Evolutionary conservation across 2,329 filamentous ascomycete genomes (phyloP).

Genomic region (Aspergillus udagawae): DNA sequence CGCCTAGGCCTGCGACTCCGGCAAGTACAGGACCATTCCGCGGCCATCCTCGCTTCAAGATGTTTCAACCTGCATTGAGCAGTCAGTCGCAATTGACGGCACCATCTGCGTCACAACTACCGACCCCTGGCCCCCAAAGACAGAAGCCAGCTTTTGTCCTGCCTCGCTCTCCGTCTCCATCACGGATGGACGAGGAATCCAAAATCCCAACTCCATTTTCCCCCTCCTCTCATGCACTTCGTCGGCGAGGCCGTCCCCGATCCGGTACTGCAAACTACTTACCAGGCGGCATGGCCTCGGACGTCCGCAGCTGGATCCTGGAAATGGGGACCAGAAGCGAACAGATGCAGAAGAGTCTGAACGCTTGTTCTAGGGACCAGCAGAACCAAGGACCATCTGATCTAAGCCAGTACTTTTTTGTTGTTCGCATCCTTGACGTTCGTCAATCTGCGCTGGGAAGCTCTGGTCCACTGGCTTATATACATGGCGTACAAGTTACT

Average conservation of each 20-base stretch:
- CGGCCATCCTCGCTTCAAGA: conserved; percentile 25
- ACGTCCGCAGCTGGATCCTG: conserved; percentile 40
- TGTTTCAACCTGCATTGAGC: conserved; percentile 21
- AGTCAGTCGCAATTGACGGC: conserved; percentile 10
- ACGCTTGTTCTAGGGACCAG: not conserved
- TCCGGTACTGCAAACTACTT: conserved; percentile 24
- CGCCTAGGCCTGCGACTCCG: conserved; percentile 11
- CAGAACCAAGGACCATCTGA: not conserved
- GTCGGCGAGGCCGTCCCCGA: conserved; percentile 26
- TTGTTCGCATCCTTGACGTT: conserved; percentile 14
- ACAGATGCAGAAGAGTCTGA: conserved; percentile 4
- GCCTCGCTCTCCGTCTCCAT: conserved; percentile 34
- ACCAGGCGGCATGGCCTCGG: conserved; percentile 38
- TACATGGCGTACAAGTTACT: conserved; percentile 9
- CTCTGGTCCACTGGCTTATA: conserved; percentile 25
- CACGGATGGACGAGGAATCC: conserved; percentile 13
- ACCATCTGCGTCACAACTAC: conserved; percentile 11
- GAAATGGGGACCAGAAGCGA: conserved; percentile 34
- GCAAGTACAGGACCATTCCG: conserved; percentile 19
- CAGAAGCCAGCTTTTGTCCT: conserved; percentile 37
- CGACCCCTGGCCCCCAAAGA: conserved; percentile 14
- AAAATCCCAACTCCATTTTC: conserved; percentile 32
- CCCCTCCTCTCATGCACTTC: conserved; percentile 28
- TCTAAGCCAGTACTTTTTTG: conserved; percentile 14
- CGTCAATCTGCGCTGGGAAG: conserved; percentile 17